Conservation (phyloP, 345 rosid species). For the Abelmoschus esculentus region DNA sequence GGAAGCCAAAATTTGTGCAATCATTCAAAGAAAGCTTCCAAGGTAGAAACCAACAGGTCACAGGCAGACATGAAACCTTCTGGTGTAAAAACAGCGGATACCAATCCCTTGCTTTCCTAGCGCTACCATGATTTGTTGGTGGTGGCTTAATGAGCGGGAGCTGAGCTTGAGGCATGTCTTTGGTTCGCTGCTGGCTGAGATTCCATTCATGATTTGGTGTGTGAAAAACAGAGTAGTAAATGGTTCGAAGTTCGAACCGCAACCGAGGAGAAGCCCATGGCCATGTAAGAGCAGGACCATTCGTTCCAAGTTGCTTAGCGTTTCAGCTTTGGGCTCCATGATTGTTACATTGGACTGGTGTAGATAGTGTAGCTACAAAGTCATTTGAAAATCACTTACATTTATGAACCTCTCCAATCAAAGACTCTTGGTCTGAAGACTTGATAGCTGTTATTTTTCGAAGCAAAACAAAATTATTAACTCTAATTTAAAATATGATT, state of each 20-base stretch:
- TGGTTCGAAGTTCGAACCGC: neutral
- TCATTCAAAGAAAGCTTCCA: slow-evolving; percentile 46
- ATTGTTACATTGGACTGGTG: too few species aligned
- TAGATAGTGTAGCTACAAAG: too few species aligned
- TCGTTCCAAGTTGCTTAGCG: neutral
- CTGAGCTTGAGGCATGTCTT: neutral
- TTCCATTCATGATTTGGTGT: neutral
- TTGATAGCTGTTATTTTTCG: too few species aligned
- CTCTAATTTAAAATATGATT: too few species aligned
- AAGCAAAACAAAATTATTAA: too few species aligned
- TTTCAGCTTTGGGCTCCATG: neutral
- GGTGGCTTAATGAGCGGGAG: neutral
- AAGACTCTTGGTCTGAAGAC: too few species aligned
- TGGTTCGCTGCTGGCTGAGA: neutral
- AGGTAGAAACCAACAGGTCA: slow-evolving; percentile 29
- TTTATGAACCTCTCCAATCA: too few species aligned
- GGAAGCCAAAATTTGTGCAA: too few species aligned
- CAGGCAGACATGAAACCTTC: slow-evolving; percentile 25
- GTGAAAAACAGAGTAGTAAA: neutral
- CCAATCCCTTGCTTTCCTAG: slow-evolving; percentile 42
- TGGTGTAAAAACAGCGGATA: slow-evolving; percentile 33
- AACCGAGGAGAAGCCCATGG: neutral
- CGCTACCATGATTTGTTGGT: slow-evolving; percentile 29
- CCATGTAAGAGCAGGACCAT: neutral
- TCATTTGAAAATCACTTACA: too few species aligned